phyloP scores from a whole-genome alignment of 768 basidiomycete species.

The Coprinopsis sp. region DNA sequence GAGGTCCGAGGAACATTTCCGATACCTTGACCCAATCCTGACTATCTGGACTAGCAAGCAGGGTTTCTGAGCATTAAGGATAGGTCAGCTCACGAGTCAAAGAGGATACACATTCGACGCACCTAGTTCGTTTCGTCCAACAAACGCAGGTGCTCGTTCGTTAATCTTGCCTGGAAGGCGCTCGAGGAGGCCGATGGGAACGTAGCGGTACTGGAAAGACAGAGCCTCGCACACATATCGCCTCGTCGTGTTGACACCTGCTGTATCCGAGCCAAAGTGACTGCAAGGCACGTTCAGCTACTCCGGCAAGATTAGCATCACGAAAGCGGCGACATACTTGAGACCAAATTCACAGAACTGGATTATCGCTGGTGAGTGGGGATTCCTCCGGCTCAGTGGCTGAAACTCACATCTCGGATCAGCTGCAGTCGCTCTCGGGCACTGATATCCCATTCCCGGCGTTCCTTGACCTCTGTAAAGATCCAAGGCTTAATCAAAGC shows the following conservation, averaged over 20 bases:
- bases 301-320: conserved; percentile 3
- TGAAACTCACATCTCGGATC: conserved; percentile 57
- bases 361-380: not conserved
- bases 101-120: conserved; percentile 20
- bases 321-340: conserved; percentile 47
- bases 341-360: conserved; percentile 83
- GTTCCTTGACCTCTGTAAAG: conserved; percentile 93
- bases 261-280: conserved; percentile 83
- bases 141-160: conserved; percentile 85
- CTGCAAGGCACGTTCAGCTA: too few species aligned
- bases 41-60: conserved; percentile 75
- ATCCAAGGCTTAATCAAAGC: conserved; percentile 96
- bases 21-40: conserved; percentile 90
- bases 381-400: not conserved
- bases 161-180: conserved; percentile 76
- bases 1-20: conserved; percentile 91
- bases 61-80: conserved; percentile 52
- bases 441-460: conserved; percentile 89
- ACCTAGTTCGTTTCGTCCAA: conserved; percentile 87
- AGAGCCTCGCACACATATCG: conserved; percentile 93
- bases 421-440: conserved; percentile 78
- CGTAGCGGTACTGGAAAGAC: conserved; percentile 94
- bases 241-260: conserved; percentile 86
- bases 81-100: not conserved
- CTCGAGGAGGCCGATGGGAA: conserved; percentile 92